A percentile compares a stretch with the other conserved stretches of the same genome.
phyloP scores from a whole-genome alignment of 192 early-diverging fungal species.

The Rhizoclosmatium globosum region DNA sequence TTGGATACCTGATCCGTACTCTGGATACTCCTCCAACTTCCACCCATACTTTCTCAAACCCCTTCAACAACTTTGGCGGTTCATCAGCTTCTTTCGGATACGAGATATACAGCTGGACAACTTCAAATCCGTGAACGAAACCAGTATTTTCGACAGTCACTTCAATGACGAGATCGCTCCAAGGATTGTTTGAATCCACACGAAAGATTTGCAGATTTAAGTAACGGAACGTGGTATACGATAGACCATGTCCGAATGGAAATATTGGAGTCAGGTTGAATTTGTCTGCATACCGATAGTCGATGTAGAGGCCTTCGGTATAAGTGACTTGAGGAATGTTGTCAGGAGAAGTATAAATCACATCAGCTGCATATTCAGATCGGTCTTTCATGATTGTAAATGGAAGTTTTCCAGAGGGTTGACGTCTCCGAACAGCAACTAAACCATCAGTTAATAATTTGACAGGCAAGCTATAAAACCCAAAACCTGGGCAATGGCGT shows the following conservation, averaged over 20 bases:
- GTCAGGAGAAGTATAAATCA: slow-evolving; percentile 36
- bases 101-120: slow-evolving; percentile 54
- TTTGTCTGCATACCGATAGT: slow-evolving; percentile 62
- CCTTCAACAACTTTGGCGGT: slow-evolving; percentile 47
- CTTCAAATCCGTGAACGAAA: slow-evolving; percentile 46
- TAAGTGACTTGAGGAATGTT: slow-evolving; percentile 51
- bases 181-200: background rate
- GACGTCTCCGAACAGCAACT: slow-evolving; percentile 63
- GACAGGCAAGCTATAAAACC: background rate
- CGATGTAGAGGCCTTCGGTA: slow-evolving; percentile 61
- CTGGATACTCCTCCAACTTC: slow-evolving; percentile 46
- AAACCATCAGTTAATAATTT: slow-evolving; percentile 31
- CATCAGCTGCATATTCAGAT: slow-evolving; percentile 51
- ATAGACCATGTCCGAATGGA: slow-evolving; percentile 71
- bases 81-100: slow-evolving; percentile 39
- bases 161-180: slow-evolving; percentile 28
- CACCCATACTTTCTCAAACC: slow-evolving; percentile 53
- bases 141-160: slow-evolving; percentile 54
- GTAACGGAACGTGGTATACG: slow-evolving; percentile 70
- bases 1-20: slow-evolving; percentile 52
- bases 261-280: slow-evolving; percentile 57
- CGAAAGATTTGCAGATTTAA: slow-evolving; percentile 17
- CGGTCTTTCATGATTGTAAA: slow-evolving; percentile 63
- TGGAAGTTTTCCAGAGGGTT: slow-evolving; percentile 73
- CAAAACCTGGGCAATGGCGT: slow-evolving; percentile 69